Base-by-base conservation (phyloP, 2,329 filamentous ascomycete species). In the Apiospora kogelbergensis region DNA sequence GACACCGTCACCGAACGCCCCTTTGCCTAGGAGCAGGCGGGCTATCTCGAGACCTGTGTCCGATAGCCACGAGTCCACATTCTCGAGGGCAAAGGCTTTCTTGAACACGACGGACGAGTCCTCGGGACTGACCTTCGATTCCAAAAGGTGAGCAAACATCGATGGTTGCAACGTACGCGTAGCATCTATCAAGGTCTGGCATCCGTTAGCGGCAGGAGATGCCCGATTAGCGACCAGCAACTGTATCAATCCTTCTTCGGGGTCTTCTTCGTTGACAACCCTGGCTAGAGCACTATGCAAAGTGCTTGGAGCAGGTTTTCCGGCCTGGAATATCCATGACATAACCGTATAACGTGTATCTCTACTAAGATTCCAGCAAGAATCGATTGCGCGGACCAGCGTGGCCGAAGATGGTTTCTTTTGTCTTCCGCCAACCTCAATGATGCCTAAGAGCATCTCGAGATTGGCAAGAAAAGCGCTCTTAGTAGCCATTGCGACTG, bases 401-500 rank as follows among this genome's bases (percentile, higher is more conserved):
- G 86, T 88, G 2, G 80, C 78, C 3, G 81, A 80, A 0, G 83
- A 84, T 0, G 84, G 84, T 69, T 78, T 83, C 73, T 81, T 84
- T 78, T 87, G 81, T 11, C 76, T 79, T 1, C 79, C 79, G 1
- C 78, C 79, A 17, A 81, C 76, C 13, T 81, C 79, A 69, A 79
- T 79, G 17, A 88, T 75, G 0, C 85, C 85, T 7, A 89, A 77
- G 65, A 89, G 80, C 67, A 88, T 75, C 74, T 85, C 82, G 10
- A 89, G 77, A 40, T 80, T 87, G 0, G 78, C 80, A 46, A 87
- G 76, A 69, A 84, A 85, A 0, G 85, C 85, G 69, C 84, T 86
- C 44, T 84, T 80, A 0, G 85, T 84, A 1, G 87, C 86, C 13
- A 85, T 84, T 72, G 87, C 85, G 4, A 90, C 81, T 5, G 86